Evolutionary conservation across 805 yeast species (phyloP), one percentile per base, ranked within the genome.

Genomic region (Trichomonascus vanleenenianus): DNA sequence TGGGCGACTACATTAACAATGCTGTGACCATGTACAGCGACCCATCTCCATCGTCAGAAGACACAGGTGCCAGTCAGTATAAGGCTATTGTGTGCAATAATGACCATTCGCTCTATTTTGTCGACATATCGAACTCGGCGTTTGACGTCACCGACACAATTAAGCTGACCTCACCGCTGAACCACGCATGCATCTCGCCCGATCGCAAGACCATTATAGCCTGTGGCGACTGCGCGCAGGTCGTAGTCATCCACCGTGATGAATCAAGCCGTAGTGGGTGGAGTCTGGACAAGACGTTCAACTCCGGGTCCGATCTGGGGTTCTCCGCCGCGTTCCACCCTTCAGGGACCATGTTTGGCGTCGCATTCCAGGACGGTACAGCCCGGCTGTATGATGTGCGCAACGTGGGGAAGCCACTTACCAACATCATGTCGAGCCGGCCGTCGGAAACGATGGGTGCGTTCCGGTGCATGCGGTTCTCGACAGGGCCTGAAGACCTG

Each of bases 1-100:
- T 87, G 44, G 96, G 97, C 0, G 83, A 83, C 30, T 78, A 81
- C 65, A 87, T 89, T 55, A 88, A 87, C 62, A 88, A 88, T 62
- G 78, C 85, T 41, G 94, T 87, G 35, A 50, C 55, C 9, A 48
- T 64, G 33, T 62, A 52, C 25, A 50, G 61, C 11, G 58, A 75
- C 3, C 66, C 70, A 18, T 15, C 20, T 19, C 48, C 62, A 3
- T n/a, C n/a, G n/a, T n/a, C n/a, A n/a, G n/a, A n/a, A n/a, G n/a
- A n/a, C n/a, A n/a, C n/a, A n/a, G 5, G 49, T 1, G 38, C 31
- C 19, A 31, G 30, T 31, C 35, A 42, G 15, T 34, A 33, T 22
- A 81, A 73, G 58, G 75, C 89, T 1, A 74, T 77, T 49, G 76
- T 85, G 18, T 88, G 96, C 63, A 89, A 88, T 61, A 89, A 89